Evolutionary conservation across 495 filamentous ascomycete species (phyloP), one percentile per base, ranked within the genome.

Genomic region (Penicillium parvum): DNA sequence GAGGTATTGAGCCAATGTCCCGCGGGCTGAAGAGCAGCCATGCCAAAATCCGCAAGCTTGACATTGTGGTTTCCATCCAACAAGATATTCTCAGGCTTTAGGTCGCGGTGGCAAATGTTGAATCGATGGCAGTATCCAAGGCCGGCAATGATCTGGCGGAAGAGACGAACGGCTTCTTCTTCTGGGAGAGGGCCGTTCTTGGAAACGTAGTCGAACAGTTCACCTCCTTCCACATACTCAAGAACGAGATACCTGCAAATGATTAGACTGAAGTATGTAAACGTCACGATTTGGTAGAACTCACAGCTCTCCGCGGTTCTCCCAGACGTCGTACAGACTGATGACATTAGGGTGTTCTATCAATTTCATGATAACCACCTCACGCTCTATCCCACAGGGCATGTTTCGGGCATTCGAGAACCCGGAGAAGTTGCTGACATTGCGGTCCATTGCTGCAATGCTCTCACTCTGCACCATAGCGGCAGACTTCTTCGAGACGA

Each of bases 71-170:
- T 63, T 5, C 62, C 63, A 43, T 89, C 86, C 19, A 99, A 63
- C 11, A 99, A 72, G 27, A 98, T 96, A 53, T 99, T 99, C 65
- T 99, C 92, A 0, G 89, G 92, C 66, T 99, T 99, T 22, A 99
- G 68, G 48, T 99, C 92, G 18, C 92, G 85, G 57, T 99, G 92
- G 61, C 89, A 94, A 45, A 99, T 95, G 52, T 87, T 84, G 68
- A 96, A 84, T 4, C 85, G 79, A 63, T 99, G 94, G 50, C 88
- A 90, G 66, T 94, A 96, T 6, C 87, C 82, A 21, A 99, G 71
- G 0, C 84, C 94, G n/a, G 84, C 83, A 49, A 97, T 83, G 17
- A 99, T 85, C 64, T 99, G 92, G 15, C 90, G 85, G 58, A 96
- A 96, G 42, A 89, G 79, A 49, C 75, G 84, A 27, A 96, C 76